Percentiles rank a stretch among this genome's conserved stretches.
Evolutionary conservation across 2,329 filamentous ascomycete species (phyloP).

Genomic region (Colletotrichum endophyticum): DNA sequence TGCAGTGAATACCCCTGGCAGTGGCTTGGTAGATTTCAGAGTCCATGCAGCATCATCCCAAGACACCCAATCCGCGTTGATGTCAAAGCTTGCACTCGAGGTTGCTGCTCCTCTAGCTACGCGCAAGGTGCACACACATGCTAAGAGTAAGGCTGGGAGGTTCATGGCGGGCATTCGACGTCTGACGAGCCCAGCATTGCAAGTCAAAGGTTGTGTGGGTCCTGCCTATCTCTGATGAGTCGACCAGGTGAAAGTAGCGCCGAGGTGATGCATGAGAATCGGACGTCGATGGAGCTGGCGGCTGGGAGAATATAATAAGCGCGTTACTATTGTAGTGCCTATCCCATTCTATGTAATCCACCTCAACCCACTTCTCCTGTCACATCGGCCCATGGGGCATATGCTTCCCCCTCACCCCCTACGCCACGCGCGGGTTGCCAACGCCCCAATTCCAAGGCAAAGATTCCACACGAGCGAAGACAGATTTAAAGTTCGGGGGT

Average conservation of each 20-base stretch:
- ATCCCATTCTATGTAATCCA: background rate
- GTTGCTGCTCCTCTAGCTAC: background rate
- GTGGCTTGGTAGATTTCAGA: background rate
- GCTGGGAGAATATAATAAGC: background rate
- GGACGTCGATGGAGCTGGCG: background rate
- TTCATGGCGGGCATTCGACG: background rate
- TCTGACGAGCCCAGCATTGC: background rate
- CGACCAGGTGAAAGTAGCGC: background rate
- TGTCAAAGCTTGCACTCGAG: background rate
- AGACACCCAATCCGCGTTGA: constrained; percentile 1
- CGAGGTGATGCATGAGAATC: background rate
- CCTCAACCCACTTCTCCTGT: background rate
- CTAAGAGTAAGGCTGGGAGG: background rate
- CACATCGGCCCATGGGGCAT: background rate
- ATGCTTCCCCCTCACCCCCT: background rate
- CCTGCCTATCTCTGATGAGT: background rate
- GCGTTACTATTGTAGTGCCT: background rate
- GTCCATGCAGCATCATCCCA: background rate
- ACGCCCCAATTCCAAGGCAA: background rate
- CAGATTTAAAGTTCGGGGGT: background rate
- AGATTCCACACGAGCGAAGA: background rate
- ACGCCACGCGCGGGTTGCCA: background rate
- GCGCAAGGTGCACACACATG: background rate
- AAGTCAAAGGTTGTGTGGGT: background rate
- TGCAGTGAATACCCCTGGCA: background rate